These are phyloP conservation scores for Xylaria scruposa DNA, from an alignment of 495 filamentous ascomycete species.

Conservation along the genomic window DNA sequence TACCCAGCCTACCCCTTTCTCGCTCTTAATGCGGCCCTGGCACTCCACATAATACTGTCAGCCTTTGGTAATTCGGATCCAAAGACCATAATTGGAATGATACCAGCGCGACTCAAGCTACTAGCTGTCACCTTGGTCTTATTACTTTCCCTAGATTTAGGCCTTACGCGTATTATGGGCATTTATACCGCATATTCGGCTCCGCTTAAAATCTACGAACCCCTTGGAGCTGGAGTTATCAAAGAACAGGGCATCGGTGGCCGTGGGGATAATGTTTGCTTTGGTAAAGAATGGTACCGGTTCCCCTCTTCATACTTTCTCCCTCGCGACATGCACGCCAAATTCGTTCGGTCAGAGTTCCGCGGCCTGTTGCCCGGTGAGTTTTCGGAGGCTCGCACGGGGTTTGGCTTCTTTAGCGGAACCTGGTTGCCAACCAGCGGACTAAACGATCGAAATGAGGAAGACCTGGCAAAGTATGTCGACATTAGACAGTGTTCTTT, in stretches of 20 bases:
- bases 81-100: conserved; percentile 65
- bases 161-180: conserved; percentile 78
- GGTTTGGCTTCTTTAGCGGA: conserved; percentile 70
- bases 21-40: conserved; percentile 88
- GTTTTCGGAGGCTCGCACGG: conserved; percentile 72
- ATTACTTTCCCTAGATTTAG: conserved; percentile 66
- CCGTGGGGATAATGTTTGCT: conserved; percentile 75
- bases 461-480: conserved; percentile 87
- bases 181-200: conserved; percentile 84
- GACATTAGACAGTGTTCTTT: conserved; percentile 78
- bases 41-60: conserved; percentile 77
- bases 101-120: conserved; percentile 75
- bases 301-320: conserved; percentile 94
- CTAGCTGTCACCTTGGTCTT: conserved; percentile 58
- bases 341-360: conserved; percentile 91
- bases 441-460: conserved; percentile 91
- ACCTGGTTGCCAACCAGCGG: conserved; percentile 81
- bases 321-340: conserved; percentile 76
- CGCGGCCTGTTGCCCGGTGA: conserved; percentile 88
- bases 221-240: conserved; percentile 55
- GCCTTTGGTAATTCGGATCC: conserved; percentile 73
- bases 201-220: conserved; percentile 75
- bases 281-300: conserved; percentile 98
- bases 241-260: conserved; percentile 55
- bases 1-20: conserved; percentile 94